These are phyloP conservation scores for Crucihimalaya himalaica DNA, from an alignment of 345 rosid species.

Conservation along the genomic window DNA sequence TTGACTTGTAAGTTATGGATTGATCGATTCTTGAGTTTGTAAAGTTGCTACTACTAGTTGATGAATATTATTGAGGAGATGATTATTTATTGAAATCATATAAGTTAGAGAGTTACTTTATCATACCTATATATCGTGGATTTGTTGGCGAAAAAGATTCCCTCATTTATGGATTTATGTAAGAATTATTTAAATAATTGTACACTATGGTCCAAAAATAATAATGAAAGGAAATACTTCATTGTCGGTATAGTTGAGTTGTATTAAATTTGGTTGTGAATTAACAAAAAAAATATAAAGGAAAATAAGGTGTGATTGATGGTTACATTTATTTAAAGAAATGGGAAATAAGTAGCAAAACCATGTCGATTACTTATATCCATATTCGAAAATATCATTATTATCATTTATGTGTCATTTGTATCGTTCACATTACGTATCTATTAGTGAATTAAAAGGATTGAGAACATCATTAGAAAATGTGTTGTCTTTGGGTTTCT, in stretches of 20 bases:
- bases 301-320: slow-evolving; percentile 11
- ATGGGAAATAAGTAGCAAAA: neutral
- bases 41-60: neutral
- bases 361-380: slow-evolving; percentile 15
- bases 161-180: slow-evolving; percentile 24
- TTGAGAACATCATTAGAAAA: neutral
- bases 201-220: slow-evolving; percentile 38
- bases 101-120: slow-evolving; percentile 33
- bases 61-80: neutral
- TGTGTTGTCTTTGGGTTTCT: neutral
- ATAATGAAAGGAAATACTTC: slow-evolving; percentile 33
- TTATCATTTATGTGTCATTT: slow-evolving; percentile 15
- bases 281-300: neutral
- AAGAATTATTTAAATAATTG: slow-evolving; percentile 10
- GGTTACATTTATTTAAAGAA: slow-evolving; percentile 1
- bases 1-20: slow-evolving; percentile 24
- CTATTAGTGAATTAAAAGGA: neutral
- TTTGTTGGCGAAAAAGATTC: slow-evolving; percentile 17
- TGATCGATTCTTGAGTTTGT: slow-evolving; percentile 4
- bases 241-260: slow-evolving; percentile 39
- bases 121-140: neutral
- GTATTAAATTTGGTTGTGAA: slow-evolving; percentile 33
- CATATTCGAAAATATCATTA: slow-evolving; percentile 7
- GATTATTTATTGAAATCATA: neutral
- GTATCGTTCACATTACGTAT: slow-evolving; percentile 25